phyloP scores from a whole-genome alignment of 768 basidiomycete species.

The Termitomyces bulborhizus region DNA sequence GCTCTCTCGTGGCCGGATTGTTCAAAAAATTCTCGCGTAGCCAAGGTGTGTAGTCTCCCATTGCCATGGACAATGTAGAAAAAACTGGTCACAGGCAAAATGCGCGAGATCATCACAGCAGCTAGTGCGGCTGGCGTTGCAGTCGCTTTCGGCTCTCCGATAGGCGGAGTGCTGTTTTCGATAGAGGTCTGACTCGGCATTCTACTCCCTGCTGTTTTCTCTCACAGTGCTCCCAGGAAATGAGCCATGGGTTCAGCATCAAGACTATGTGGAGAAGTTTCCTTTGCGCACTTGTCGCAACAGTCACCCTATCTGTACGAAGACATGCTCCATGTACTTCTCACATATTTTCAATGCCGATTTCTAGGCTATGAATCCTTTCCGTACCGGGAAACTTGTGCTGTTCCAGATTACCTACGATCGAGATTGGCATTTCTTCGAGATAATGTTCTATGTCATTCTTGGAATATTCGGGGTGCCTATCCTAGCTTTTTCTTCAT shows the following conservation, averaged over 20 bases:
- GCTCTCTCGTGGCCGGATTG: conserved; percentile 79
- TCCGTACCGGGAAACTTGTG: conserved; percentile 95
- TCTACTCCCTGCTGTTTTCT: background rate
- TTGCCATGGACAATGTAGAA: background rate
- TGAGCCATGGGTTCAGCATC: conserved; percentile 96
- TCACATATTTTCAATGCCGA: conserved; percentile 2
- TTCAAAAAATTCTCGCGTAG: conserved; percentile 82
- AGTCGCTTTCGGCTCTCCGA: conserved; percentile 97
- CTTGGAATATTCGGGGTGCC: conserved; percentile 93
- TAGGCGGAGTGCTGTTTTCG: conserved; percentile 95
- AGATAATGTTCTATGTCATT: conserved; percentile 93
- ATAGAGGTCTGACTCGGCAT: conserved; percentile 62
- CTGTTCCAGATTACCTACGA: conserved; percentile 97
- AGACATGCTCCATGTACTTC: conserved; percentile 5
- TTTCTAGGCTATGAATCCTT: conserved; percentile 91
- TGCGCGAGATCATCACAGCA: conserved; percentile 89
- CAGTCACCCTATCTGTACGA: conserved; percentile 89
- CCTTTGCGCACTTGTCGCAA: conserved; percentile 94
- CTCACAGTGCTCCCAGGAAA: conserved; percentile 57
- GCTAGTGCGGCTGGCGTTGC: conserved; percentile 98
- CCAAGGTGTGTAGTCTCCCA: conserved; percentile 53
- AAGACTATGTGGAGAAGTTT: conserved; percentile 99
- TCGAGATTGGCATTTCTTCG: conserved; percentile 98
- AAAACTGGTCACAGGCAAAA: conserved; percentile 46
- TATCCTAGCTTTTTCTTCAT: conserved; percentile 4